phyloP scores from a whole-genome alignment of 345 rosid species.

The Salix exigua region DNA sequence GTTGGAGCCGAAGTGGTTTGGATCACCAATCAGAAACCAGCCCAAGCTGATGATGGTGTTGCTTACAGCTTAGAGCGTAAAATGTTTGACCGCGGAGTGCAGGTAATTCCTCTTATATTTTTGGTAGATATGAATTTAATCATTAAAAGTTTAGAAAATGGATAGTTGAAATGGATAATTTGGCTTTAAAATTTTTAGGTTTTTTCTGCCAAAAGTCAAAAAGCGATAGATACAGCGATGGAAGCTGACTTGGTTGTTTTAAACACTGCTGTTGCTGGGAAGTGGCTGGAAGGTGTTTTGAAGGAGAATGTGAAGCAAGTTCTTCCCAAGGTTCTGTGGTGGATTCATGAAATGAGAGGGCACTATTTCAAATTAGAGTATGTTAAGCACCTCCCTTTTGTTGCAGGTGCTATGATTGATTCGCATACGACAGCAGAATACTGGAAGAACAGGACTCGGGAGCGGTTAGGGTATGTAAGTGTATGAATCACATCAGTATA shows the following conservation, averaged over 20 bases:
- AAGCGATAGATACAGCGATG: constrained; percentile 61
- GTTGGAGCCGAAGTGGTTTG: constrained; percentile 74
- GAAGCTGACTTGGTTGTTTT: constrained; percentile 76
- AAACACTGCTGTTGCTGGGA: constrained; percentile 94
- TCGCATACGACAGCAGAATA: constrained; percentile 82
- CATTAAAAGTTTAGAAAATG: neutral
- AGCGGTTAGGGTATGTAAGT: constrained; percentile 57
- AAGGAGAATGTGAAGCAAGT: constrained; percentile 60
- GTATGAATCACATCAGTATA: neutral
- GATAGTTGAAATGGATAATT: neutral
- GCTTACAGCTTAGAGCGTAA: constrained; percentile 65
- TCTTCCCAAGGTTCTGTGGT: constrained; percentile 86
- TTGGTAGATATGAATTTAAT: neutral
- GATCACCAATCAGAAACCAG: constrained; percentile 74
- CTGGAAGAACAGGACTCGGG: constrained; percentile 81
- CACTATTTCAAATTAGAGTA: constrained; percentile 81
- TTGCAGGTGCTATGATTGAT: constrained; percentile 94
- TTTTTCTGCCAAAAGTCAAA: constrained; percentile 56
- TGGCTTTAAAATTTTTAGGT: constrained; percentile 36
- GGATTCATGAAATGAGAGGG: constrained; percentile 99
- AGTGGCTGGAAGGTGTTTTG: constrained; percentile 81
- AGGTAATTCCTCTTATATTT: constrained; percentile 33
- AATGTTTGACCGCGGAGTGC: constrained; percentile 82
- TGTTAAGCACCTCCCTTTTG: constrained; percentile 86
- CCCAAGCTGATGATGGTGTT: constrained; percentile 58